Evolutionary conservation across 768 basidiomycete species (phyloP), one percentile per base, ranked within the genome.

Genomic region (Jaapia argillacea): DNA sequence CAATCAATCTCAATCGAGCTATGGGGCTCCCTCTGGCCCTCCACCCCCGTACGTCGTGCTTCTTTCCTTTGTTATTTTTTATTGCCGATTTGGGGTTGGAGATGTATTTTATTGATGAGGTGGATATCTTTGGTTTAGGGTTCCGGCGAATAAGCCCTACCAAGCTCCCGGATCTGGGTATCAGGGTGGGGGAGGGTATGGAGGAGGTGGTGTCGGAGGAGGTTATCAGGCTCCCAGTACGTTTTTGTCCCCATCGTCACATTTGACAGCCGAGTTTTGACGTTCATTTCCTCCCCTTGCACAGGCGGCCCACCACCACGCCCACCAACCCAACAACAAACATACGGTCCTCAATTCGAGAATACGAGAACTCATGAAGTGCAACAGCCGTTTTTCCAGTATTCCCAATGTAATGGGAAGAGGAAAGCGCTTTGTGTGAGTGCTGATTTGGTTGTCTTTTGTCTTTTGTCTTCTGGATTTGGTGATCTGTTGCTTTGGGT

Each of bases 371-470:
- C 57, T 24, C 53, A 57, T 27, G 53, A 57, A 16, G 55, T 58
- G 43, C 58, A 60, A 23, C 69, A 69, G 50, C 67, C 68, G 4
- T 74, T 55, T 53, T 77, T 70, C 64, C 68, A 74, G 55, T 75
- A 75, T 48, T 74, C 72, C 1, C 70, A 74, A 43, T 79, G 77
- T 53, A 74, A 51, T 16, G 76, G 75, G 3, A 65, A 56, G 50
- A 65, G 68, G 52, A 79, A 74, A 57, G 77, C 75, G 4, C 63
- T 80, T 4, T 69, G 70, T 37, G 71, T 72, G 52, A 51, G 72
- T 52, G 10, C 37, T 7, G 10, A 13, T 21, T 21, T 38, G 13
- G 12, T 41, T 47, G 4, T 20, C n/a, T 24, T 45, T 23, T 6
- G 6, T 14, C 38, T 16, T 14, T 23, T 7, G 27, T 28, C 25